Evolutionary conservation across 2,329 filamentous ascomycete species (phyloP).

Genomic region (Chrysoporthe austroafricana): DNA sequence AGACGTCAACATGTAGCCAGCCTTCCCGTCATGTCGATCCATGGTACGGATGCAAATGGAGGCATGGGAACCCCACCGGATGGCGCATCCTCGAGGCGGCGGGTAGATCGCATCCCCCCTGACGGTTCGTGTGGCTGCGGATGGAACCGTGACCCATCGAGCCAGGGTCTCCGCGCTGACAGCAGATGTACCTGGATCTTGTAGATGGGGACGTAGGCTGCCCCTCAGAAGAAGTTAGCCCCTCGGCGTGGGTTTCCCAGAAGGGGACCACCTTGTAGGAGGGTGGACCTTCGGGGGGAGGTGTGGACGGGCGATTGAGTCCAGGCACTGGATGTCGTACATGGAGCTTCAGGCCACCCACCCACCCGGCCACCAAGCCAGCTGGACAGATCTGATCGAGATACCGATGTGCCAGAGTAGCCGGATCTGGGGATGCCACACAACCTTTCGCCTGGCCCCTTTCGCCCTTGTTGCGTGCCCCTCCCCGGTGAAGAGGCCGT

Average conservation of each 20-base stretch:
- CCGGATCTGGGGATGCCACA: neutral
- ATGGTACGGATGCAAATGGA: neutral
- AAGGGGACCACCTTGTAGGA: neutral
- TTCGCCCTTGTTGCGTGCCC: neutral
- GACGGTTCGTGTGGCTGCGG: conserved; percentile 24
- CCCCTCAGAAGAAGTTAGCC: neutral
- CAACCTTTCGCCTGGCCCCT: neutral
- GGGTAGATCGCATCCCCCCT: conserved; percentile 18
- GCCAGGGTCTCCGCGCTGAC: conserved; percentile 7
- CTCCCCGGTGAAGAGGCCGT: neutral
- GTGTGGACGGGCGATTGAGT: neutral
- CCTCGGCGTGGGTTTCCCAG: neutral
- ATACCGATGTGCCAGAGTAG: neutral
- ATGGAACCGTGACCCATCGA: conserved; percentile 18
- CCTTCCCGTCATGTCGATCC: neutral
- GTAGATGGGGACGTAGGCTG: too few relatives aligned
- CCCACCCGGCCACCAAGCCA: neutral
- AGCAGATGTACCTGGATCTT: conserved; percentile 13
- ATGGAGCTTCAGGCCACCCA: neutral
- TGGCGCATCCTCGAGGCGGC: conserved; percentile 10
- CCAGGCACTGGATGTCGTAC: too few relatives aligned
- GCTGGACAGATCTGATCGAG: conserved; percentile 6
- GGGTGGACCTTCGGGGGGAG: neutral
- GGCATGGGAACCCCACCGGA: neutral
- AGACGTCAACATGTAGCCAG: neutral